Percentiles rank a stretch among this genome's conserved stretches.
phyloP scores from a whole-genome alignment of 305 asterid species.

The Stenogyne calaminthoides region DNA sequence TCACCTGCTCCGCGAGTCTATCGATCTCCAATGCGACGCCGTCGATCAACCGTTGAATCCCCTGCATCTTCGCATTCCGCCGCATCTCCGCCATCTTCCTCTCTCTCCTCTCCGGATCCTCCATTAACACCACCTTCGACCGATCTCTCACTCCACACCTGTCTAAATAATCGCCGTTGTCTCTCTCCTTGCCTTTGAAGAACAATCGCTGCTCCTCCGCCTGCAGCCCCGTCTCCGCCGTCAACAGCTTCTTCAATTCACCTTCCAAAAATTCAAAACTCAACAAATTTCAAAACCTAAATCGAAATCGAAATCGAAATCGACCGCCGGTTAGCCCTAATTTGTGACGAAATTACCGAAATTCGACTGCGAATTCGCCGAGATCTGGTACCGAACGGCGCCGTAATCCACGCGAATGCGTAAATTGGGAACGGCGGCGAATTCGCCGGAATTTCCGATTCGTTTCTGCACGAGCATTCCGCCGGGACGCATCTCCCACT shows the following conservation, averaged over 20 bases:
- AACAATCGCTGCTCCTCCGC: constrained; percentile 59
- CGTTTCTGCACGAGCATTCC: constrained; percentile 82
- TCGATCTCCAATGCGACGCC: constrained; percentile 50
- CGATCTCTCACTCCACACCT: constrained; percentile 62
- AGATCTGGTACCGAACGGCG: constrained; percentile 48
- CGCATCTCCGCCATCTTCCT: constrained; percentile 52
- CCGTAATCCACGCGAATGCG: constrained; percentile 56
- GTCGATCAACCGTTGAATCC: constrained; percentile 44
- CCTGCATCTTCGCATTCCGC: constrained; percentile 58
- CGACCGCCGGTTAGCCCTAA: neutral
- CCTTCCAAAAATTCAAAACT: constrained; percentile 40
- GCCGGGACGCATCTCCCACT: constrained; percentile 73
- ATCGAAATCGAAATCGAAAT: neutral
- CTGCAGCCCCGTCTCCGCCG: constrained; percentile 59
- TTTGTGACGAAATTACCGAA: constrained; percentile 44
- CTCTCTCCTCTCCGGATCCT: constrained; percentile 60
- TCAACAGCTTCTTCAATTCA: constrained; percentile 63
- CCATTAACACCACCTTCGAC: constrained; percentile 54
- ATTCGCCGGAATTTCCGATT: constrained; percentile 30
- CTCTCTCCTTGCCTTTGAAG: constrained; percentile 63
- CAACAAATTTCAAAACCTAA: neutral
- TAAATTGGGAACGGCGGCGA: constrained; percentile 32
- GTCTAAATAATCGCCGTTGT: constrained; percentile 60
- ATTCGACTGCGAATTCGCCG: constrained; percentile 52
- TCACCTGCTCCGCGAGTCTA: constrained; percentile 65